A percentile compares a stretch with the other conserved stretches of the same genome.
Conservation (phyloP, 2,329 filamentous ascomycete species). For the Talaromyces islandicus region DNA sequence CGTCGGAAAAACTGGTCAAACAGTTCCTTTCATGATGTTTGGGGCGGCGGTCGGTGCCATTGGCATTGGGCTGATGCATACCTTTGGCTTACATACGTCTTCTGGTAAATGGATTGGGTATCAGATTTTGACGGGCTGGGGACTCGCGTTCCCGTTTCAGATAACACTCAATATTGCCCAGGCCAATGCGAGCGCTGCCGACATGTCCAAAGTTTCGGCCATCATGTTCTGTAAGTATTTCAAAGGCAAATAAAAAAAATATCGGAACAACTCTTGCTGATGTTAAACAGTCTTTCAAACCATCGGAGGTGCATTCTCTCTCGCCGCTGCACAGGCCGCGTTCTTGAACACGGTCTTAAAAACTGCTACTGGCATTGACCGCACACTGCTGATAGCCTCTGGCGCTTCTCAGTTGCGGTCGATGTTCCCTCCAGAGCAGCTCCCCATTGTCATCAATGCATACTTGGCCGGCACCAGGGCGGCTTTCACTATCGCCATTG, state of each 20-base stretch:
- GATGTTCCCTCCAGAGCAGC: not conserved
- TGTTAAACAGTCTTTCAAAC: slow-evolving; percentile 19
- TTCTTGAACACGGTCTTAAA: slow-evolving; percentile 8
- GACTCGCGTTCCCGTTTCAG: slow-evolving; percentile 13
- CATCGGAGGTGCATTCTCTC: slow-evolving; percentile 24
- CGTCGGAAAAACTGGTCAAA: slow-evolving; percentile 20
- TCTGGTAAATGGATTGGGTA: slow-evolving; percentile 19
- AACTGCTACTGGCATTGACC: not conserved
- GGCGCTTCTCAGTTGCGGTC: slow-evolving; percentile 3
- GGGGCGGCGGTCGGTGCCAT: slow-evolving; percentile 22
- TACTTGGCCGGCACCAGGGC: slow-evolving; percentile 8
- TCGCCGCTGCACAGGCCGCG: slow-evolving; percentile 17
- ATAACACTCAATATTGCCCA: slow-evolving; percentile 20
- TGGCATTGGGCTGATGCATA: slow-evolving; percentile 27
- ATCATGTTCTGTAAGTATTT: slow-evolving; percentile 14
- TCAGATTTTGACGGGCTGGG: slow-evolving; percentile 16
- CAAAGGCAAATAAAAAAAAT: not conserved
- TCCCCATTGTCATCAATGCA: slow-evolving; percentile 2
- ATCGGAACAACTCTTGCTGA: not conserved
- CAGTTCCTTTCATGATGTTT: slow-evolving; percentile 19
- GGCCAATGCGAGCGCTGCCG: slow-evolving; percentile 15
- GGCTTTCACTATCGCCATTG: slow-evolving; percentile 1
- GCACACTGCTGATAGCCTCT: not conserved
- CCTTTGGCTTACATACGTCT: slow-evolving; percentile 20
- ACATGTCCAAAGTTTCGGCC: slow-evolving; percentile 22